Percentiles rank a stretch among this genome's conserved stretches.
phyloP scores from a whole-genome alignment of 805 yeast genomes.

The Candida vaughaniae region DNA sequence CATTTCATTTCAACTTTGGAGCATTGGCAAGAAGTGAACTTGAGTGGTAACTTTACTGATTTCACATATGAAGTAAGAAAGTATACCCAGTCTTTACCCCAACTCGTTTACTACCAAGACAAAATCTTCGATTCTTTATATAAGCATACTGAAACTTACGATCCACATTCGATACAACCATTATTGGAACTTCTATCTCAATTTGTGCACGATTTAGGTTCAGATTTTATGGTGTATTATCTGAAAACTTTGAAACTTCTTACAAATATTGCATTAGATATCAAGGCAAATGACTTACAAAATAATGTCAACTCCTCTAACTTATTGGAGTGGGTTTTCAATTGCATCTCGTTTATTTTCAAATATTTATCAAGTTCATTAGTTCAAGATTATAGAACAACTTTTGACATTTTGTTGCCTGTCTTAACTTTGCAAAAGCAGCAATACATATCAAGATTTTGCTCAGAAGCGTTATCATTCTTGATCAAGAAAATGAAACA shows the following conservation, averaged over 20 bases:
- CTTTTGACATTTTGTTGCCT: conserved; percentile 65
- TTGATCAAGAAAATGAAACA: conserved; percentile 66
- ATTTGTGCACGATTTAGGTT: conserved; percentile 88
- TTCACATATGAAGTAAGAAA: conserved; percentile 58
- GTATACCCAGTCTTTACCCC: conserved; percentile 70
- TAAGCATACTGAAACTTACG: conserved; percentile 51
- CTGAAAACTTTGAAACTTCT: conserved; percentile 50
- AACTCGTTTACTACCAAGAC: conserved; percentile 68
- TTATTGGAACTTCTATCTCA: conserved; percentile 74
- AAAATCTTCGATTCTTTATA: conserved; percentile 54
- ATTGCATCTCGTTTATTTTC: conserved; percentile 82
- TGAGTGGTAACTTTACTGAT: conserved; percentile 67
- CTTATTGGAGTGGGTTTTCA: conserved; percentile 79
- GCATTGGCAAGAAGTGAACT: conserved; percentile 86
- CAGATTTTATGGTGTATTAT: conserved; percentile 80
- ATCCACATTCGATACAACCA: conserved; percentile 75
- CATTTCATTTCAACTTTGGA: conserved; percentile 76
- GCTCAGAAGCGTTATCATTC: conserved; percentile 89
- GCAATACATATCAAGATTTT: conserved; percentile 70
- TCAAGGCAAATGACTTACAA: conserved; percentile 47
- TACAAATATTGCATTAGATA: conserved; percentile 41
- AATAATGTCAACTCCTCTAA: conserved; percentile 55
- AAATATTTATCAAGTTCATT: conserved; percentile 75
- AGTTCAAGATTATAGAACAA: conserved; percentile 59
- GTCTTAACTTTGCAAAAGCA: conserved; percentile 57